These are phyloP conservation scores for Amoeboaphelidium protococcarum DNA, from an alignment of 371 early-diverging fungal species.

Conservation along the genomic window DNA sequence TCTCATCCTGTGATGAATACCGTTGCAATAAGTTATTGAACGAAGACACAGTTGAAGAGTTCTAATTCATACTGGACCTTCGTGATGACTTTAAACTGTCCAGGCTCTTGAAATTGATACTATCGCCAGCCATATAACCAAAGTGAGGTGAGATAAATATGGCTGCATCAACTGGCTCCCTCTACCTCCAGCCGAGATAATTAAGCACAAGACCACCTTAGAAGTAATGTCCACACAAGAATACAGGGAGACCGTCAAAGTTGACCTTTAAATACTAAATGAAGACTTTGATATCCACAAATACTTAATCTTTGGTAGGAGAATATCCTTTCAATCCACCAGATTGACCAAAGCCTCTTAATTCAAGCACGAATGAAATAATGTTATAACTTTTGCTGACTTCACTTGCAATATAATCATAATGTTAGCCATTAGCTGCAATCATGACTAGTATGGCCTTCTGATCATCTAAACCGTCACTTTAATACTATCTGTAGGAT, in stretches of 20 bases:
- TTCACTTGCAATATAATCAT: background rate
- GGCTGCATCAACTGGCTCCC: background rate
- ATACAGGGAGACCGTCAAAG: background rate
- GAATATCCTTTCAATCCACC: background rate
- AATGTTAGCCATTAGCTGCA: background rate
- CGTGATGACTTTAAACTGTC: background rate
- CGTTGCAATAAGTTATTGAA: too few species aligned
- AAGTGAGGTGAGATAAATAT: background rate
- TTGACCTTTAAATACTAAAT: background rate
- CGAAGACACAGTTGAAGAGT: too few species aligned
- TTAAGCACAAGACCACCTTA: background rate
- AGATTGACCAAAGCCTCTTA: background rate
- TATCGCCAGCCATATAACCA: background rate
- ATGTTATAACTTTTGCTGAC: background rate
- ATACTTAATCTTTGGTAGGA: background rate
- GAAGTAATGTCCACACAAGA: background rate
- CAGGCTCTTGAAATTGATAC: background rate
- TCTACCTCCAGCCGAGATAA: background rate
- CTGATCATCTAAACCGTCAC: background rate
- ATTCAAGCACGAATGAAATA: background rate
- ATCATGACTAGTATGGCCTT: background rate
- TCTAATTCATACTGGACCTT: too few species aligned
- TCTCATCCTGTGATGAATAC: too few species aligned
- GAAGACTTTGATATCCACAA: background rate
- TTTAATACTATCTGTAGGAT: background rate